Evolutionary conservation across 2,329 filamentous ascomycete genomes (phyloP).

Genomic region (Fusarium setosum): DNA sequence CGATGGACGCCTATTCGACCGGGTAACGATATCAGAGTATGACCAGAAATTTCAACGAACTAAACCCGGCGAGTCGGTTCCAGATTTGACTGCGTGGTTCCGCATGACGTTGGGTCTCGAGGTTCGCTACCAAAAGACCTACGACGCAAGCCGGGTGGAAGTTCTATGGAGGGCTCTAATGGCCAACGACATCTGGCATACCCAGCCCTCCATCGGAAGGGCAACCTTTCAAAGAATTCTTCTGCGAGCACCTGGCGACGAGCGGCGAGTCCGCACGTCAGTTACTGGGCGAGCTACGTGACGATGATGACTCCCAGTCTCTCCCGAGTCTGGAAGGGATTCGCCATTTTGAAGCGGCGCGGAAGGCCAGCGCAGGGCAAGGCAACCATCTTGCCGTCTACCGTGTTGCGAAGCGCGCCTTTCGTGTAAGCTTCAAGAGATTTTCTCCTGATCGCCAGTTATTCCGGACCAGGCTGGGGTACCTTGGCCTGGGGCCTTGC

Average conservation of each 20-base stretch:
- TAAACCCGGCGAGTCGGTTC: no score
- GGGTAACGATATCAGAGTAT: background rate
- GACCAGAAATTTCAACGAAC: background rate
- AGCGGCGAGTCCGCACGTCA: background rate
- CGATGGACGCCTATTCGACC: background rate
- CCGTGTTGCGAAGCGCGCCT: no score
- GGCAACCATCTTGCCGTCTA: no score
- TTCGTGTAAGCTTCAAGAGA: no score
- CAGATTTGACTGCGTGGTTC: background rate
- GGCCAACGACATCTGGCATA: background rate
- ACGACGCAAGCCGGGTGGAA: background rate
- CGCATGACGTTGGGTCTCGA: background rate
- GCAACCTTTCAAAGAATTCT: background rate
- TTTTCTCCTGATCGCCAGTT: background rate
- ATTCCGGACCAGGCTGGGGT: background rate
- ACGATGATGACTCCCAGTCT: no score
- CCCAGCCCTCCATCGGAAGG: background rate
- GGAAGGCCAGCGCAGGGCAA: no score
- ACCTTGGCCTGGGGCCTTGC: background rate
- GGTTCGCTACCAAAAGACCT: background rate
- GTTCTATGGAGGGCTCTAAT: background rate
- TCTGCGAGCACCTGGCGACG: background rate
- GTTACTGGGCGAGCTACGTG: no score
- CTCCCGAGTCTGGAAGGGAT: no score
- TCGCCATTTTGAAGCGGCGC: no score